A percentile compares a stretch with the other conserved stretches of the same genome.
These are phyloP conservation scores for Opeltia flavorubescens DNA, from an alignment of 495 filamentous ascomycete species.

Conservation along the genomic window DNA sequence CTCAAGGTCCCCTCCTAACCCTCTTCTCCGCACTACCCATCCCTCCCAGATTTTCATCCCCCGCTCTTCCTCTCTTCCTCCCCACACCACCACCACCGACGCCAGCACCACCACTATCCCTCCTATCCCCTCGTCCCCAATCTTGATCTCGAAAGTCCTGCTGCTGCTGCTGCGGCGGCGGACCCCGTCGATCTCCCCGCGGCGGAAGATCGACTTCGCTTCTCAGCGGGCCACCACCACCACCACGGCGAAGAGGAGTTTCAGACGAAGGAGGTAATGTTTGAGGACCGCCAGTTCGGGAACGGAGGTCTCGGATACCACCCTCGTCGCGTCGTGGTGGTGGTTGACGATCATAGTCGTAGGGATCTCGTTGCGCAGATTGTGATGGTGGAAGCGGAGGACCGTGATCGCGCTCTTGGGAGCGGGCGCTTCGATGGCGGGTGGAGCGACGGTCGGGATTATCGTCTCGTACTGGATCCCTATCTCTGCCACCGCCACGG, in stretches of 20 bases:
- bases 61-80: conserved; percentile 12
- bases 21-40: conserved; percentile 18
- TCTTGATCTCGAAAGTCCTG: conserved; percentile 3
- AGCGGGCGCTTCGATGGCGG: neutral
- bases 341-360: neutral
- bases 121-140: conserved; percentile 6
- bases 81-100: conserved; percentile 11
- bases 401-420: neutral
- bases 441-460: neutral
- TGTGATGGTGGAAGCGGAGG: neutral
- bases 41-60: conserved; percentile 5
- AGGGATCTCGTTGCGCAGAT: neutral
- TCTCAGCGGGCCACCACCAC: conserved; percentile 1
- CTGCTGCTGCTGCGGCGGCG: conserved; percentile 1
- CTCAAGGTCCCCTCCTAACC: conserved; percentile 1
- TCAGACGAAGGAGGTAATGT: neutral
- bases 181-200: conserved; percentile 7
- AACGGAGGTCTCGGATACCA: conserved; percentile 1
- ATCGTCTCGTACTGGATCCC: neutral
- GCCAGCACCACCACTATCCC: conserved; percentile 5
- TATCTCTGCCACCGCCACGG: conserved; percentile 5
- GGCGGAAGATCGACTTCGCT: neutral
- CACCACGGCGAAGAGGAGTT: too few species aligned
- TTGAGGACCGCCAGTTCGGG: conserved; percentile 5
- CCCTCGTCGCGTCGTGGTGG: conserved; percentile 10